These are phyloP conservation scores for Neurospora cerealis DNA, from an alignment of 495 filamentous ascomycete species.

Conservation along the genomic window DNA sequence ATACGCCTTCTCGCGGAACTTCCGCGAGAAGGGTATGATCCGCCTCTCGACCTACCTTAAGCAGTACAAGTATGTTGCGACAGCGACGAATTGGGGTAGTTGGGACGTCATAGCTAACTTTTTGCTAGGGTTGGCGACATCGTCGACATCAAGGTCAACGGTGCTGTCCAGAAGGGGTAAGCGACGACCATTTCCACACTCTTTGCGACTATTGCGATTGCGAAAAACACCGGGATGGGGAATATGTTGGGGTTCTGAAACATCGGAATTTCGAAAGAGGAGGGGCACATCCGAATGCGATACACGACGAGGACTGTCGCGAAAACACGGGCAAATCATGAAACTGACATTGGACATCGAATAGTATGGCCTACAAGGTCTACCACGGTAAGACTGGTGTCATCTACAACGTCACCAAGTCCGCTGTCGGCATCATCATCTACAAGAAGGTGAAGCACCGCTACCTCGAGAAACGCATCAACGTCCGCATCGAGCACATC, in stretches of 20 bases:
- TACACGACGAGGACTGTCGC: background rate
- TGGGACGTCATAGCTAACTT: conserved; percentile 20
- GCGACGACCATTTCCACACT: conserved; percentile 5
- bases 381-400: conserved; percentile 98
- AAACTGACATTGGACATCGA: conserved; percentile 17
- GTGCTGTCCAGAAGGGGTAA: conserved; percentile 90
- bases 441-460: conserved; percentile 98
- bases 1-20: conserved; percentile 87
- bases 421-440: conserved; percentile 91
- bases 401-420: conserved; percentile 97
- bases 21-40: conserved; percentile 91
- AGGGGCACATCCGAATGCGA: background rate
- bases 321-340: background rate
- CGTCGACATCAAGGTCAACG: conserved; percentile 93
- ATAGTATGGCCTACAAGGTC: conserved; percentile 96
- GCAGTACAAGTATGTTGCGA: conserved; percentile 63
- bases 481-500: conserved; percentile 97
- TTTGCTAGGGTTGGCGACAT: conserved; percentile 80
- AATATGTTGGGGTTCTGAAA: background rate
- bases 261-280: background rate
- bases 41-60: conserved; percentile 81
- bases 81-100: background rate
- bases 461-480: conserved; percentile 99
- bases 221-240: background rate
- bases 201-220: background rate